Evolutionary conservation across 805 yeast species (phyloP), one percentile per base, ranked within the genome.

Genomic region (Pichia deserticola): DNA sequence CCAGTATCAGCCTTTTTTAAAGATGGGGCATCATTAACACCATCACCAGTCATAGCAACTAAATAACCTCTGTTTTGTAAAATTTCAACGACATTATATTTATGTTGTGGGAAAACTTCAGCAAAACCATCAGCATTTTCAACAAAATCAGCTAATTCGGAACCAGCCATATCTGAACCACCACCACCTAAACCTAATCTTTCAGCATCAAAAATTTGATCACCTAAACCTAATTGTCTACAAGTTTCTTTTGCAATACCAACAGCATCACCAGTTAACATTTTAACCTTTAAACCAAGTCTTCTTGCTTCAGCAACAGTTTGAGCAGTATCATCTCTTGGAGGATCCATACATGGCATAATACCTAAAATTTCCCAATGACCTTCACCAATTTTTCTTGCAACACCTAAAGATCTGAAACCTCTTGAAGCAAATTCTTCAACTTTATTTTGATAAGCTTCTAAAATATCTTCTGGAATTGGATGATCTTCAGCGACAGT

Each of bases 301-400:
- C 75, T 67, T 77, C 86, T 83, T 63, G 97, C 97, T 76, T 89
- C 97, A 72, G 77, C 72, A 69, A 89, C 93, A 69, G 97, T 89
- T 67, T 82, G 82, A 65, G 95, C 96, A 77, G 97, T 89, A 74
- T 89, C 97, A 76, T 89, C 95, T 82, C 97, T 86, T 76, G 97
- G 97, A 67, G 97, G 97, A 76, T 89, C 97, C 90, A 87, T 86
- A 77, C 96, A 89, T 73, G 97, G 97, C 96, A 89, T 89, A 72
- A 89, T 90, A 72, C 97, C 97, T 68, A 89, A 77, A 63, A 89
- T 89, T 77, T 89, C 96, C 96, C 96, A 89, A 82, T 87, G 95
- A 65, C 95, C 95, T 75, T 88, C 96, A 75, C 95, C 96, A 79
- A 95, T 84, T 88, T 88, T 88, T 82, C 97, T 87, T 59, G 97